Evolutionary conservation across 1,284 basidiomycete species (phyloP).

Genomic region (Moniliophthora roreri): DNA sequence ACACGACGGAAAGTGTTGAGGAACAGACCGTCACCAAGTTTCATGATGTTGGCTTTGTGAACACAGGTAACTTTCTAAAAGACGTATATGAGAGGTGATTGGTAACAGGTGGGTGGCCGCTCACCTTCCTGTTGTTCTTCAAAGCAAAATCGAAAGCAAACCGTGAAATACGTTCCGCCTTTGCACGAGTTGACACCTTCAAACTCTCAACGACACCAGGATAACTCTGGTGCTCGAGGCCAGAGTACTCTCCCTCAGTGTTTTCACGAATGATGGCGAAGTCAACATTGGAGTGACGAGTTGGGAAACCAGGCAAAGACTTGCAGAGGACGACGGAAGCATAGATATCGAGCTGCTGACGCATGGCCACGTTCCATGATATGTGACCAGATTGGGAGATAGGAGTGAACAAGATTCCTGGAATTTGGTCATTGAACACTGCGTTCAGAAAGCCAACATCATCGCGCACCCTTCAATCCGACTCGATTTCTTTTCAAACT

Average conservation of each 20-base stretch:
- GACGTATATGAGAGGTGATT: slow-evolving; percentile 13
- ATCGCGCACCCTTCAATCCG: slow-evolving; percentile 89
- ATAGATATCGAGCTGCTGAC: slow-evolving; percentile 99
- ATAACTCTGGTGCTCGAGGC: slow-evolving; percentile 96
- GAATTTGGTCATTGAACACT: slow-evolving; percentile 7
- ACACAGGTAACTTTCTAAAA: slow-evolving; percentile 97
- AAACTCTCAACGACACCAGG: slow-evolving; percentile 98
- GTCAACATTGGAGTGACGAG: slow-evolving; percentile 96
- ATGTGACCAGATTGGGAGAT: slow-evolving; percentile 96
- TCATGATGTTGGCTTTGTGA: slow-evolving; percentile 99
- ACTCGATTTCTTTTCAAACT: slow-evolving; percentile 96
- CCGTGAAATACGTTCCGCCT: slow-evolving; percentile 95
- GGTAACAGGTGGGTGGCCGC: slow-evolving; percentile 13
- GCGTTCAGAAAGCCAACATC: neutral
- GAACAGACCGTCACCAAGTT: slow-evolving; percentile 99
- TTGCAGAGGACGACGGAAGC: slow-evolving; percentile 99
- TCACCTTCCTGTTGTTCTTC: slow-evolving; percentile 96
- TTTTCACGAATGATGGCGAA: slow-evolving; percentile 99
- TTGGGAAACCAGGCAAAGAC: slow-evolving; percentile 95
- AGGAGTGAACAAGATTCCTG: slow-evolving; percentile 98
- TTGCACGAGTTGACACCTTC: slow-evolving; percentile 95
- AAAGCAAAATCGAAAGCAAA: slow-evolving; percentile 99
- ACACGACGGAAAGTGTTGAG: slow-evolving; percentile 97
- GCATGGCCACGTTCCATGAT: slow-evolving; percentile 99
- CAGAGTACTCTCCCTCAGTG: slow-evolving; percentile 99